A percentile compares a stretch with the other conserved stretches of the same genome.
Evolutionary conservation across 352 stramenopile genomes (phyloP).

Genomic region (Pythium insidiosum): DNA sequence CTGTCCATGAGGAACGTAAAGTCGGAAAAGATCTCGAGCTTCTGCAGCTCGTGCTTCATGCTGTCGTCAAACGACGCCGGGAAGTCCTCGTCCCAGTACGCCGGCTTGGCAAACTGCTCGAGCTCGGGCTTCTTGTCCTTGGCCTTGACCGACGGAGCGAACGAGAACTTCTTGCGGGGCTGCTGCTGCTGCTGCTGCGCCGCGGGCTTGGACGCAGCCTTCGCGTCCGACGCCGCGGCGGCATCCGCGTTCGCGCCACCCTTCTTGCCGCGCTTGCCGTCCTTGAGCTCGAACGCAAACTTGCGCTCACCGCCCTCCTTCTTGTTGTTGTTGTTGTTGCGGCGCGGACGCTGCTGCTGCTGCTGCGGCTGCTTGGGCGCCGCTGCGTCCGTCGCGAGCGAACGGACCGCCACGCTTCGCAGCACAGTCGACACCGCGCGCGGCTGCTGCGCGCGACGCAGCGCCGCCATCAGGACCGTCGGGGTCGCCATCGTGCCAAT

Average conservation of each 20-base stretch:
- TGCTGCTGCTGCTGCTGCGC: not conserved
- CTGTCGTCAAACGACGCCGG: slow-evolving; percentile 54
- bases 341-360: slow-evolving; percentile 8
- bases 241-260: slow-evolving; percentile 5
- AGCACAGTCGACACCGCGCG: not conserved
- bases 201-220: slow-evolving; percentile 7
- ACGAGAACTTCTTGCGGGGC: slow-evolving; percentile 57
- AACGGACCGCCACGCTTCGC: slow-evolving; percentile 1
- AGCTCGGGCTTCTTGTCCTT: slow-evolving; percentile 34
- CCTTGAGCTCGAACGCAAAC: slow-evolving; percentile 13
- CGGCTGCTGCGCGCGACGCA: not conserved
- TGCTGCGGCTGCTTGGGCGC: slow-evolving; percentile 19
- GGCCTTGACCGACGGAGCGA: slow-evolving; percentile 39
- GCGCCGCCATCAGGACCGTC: not conserved
- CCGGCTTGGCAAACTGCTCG: slow-evolving; percentile 65
- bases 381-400: slow-evolving; percentile 8
- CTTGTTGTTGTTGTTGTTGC: slow-evolving; percentile 10
- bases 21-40: slow-evolving; percentile 76
- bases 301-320: slow-evolving; percentile 8
- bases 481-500: too few relatives aligned
- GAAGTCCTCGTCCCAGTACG: slow-evolving; percentile 75
- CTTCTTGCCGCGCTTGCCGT: not conserved
- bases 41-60: slow-evolving; percentile 86
- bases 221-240: not conserved
- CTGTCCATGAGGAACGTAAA: slow-evolving; percentile 65